A percentile compares a stretch with the other conserved stretches of the same genome.
phyloP scores from a whole-genome alignment of 2,329 filamentous ascomycete genomes.

The Hymenoscyphus fraxineus region DNA sequence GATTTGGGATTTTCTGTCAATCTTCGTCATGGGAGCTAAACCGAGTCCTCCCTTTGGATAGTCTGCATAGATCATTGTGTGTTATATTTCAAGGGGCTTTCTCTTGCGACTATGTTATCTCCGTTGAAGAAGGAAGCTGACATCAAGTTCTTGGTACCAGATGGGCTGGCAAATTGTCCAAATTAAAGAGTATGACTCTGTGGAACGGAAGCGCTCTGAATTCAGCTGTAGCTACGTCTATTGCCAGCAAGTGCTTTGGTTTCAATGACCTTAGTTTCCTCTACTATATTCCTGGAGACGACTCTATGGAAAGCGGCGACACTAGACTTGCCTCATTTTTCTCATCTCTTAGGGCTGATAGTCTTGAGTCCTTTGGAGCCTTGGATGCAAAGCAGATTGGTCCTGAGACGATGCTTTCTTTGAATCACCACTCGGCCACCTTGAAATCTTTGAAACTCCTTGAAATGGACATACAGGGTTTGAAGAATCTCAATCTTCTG shows the following conservation, averaged over 20 bases:
- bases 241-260: constrained; percentile 55
- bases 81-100: no score
- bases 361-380: constrained; percentile 55
- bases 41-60: no score
- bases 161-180: constrained; percentile 57
- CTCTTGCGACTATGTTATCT: neutral
- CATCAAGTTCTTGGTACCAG: constrained; percentile 9
- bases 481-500: constrained; percentile 47
- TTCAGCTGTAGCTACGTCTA: constrained; percentile 49
- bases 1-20: neutral
- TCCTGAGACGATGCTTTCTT: constrained; percentile 48
- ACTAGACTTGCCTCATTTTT: constrained; percentile 57
- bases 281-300: constrained; percentile 34
- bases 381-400: constrained; percentile 53
- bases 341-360: constrained; percentile 50
- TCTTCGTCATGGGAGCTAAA: neutral
- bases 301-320: constrained; percentile 40
- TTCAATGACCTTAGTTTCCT: constrained; percentile 60
- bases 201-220: constrained; percentile 59
- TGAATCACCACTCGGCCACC: constrained; percentile 51
- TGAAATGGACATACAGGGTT: constrained; percentile 45
- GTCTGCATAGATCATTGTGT: no score
- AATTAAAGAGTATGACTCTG: constrained; percentile 56
- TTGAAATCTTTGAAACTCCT: constrained; percentile 50
- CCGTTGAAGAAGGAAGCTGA: neutral